Conservation (phyloP, 2,329 filamentous ascomycete genomes). For the Clonostachys solani region DNA sequence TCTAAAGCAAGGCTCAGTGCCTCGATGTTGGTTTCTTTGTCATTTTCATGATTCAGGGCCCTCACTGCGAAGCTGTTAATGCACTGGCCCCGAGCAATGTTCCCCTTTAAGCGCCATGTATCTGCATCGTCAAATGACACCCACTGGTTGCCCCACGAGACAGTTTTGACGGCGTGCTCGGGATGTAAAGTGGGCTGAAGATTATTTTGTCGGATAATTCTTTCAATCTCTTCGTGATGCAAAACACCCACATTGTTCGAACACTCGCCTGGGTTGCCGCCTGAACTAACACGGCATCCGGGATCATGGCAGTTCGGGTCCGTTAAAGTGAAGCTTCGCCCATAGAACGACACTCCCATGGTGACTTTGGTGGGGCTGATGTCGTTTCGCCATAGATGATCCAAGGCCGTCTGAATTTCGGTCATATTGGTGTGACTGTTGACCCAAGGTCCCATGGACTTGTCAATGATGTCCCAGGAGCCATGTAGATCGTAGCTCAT, state of each 20-base stretch:
- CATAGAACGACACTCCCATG: constrained; percentile 42
- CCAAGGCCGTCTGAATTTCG: constrained; percentile 34
- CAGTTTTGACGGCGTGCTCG: constrained; percentile 20
- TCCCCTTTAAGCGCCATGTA: constrained; percentile 23
- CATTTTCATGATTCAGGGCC: constrained; percentile 20
- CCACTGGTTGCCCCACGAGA: constrained; percentile 29
- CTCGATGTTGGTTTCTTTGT: background rate
- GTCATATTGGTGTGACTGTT: constrained; percentile 40
- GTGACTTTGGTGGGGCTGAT: constrained; percentile 33
- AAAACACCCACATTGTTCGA: constrained; percentile 18
- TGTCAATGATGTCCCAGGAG: constrained; percentile 24
- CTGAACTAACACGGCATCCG: constrained; percentile 20
- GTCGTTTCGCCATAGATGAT: constrained; percentile 42
- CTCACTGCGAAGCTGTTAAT: constrained; percentile 21
- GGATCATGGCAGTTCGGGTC: constrained; percentile 15
- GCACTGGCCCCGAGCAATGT: constrained; percentile 19
- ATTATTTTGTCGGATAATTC: constrained; percentile 12
- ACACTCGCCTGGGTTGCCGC: constrained; percentile 18
- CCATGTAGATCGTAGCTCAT: constrained; percentile 36
- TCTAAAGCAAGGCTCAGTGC: background rate
- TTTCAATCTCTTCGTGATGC: constrained; percentile 22
- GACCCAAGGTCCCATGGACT: constrained; percentile 21
- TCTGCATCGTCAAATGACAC: constrained; percentile 26
- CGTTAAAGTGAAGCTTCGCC: constrained; percentile 21
- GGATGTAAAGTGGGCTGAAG: constrained; percentile 12